Evolutionary conservation across 805 yeast species (phyloP), one percentile per base, ranked within the genome.

Genomic region (Metschnikowia anglica): DNA sequence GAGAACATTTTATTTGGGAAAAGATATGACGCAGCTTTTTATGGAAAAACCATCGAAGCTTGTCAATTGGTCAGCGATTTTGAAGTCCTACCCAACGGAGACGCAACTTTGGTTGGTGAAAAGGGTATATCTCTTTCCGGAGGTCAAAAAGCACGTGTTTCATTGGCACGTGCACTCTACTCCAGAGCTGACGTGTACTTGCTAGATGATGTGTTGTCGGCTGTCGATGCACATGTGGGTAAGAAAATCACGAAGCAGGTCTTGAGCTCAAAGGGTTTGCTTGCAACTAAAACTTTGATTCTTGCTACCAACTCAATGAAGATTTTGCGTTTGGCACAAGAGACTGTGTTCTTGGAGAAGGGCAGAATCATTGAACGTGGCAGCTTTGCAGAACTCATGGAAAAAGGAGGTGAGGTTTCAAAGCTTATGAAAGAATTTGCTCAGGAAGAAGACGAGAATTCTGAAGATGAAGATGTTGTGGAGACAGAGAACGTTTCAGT

Each of bases 181-280:
- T 63, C 85, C 0, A 64, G 80, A 41, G 71, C 76, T 2, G 85
- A 81, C 59, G 66, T 81, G 5, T 75, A 77, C 45, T 56, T 83
- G 29, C 51, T 83, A 41, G 89, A 83, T 63, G 89, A 83, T 56
- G 71, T 83, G 19, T 64, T 83, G 43, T 76, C 84, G 50, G 88
- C 88, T 2, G 89, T 83, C 15, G 89, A 83, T 64, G 80, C 85
- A 2, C 82, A 82, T 56, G 89, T 83, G 37, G 80, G 83, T 34
- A 74, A 68, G 47, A 74, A 72, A 40, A 74, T 80, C 40, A 72
- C 77, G 48, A 66, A 75, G 5, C 54, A 70, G 28, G 83, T 81
- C 12, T 52, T 65, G 38, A 44, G 63, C 29, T 55, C 80, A 13
- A 66, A 71, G 26, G 85, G 85, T 19, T 50, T 81, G 11, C 61